phyloP scores from a whole-genome alignment of 768 basidiomycete species.

The Mycena epipterygia region DNA sequence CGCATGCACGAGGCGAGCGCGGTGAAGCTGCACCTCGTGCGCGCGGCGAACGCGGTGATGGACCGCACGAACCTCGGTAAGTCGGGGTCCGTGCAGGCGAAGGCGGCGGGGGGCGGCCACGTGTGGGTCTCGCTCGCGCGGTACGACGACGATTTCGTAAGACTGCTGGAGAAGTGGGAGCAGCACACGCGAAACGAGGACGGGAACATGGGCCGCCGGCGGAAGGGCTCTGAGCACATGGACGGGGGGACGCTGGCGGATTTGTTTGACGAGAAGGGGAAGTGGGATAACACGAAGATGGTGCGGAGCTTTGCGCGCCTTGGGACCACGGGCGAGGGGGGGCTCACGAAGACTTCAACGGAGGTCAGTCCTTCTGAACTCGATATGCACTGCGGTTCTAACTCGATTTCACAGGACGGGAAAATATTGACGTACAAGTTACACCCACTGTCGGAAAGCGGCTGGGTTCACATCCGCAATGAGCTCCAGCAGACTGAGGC shows the following conservation, averaged over 20 bases:
- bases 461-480: slow-evolving; percentile 57
- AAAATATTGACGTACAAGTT: slow-evolving; percentile 62
- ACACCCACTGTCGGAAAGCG: slow-evolving; percentile 58
- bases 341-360: slow-evolving; percentile 48
- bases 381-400: not conserved
- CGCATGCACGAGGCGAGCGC: slow-evolving; percentile 71
- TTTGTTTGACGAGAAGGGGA: slow-evolving; percentile 61
- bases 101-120: slow-evolving; percentile 51
- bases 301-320: slow-evolving; percentile 80
- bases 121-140: slow-evolving; percentile 85
- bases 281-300: slow-evolving; percentile 86
- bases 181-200: slow-evolving; percentile 59
- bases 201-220: slow-evolving; percentile 53
- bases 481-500: slow-evolving; percentile 45
- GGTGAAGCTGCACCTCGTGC: slow-evolving; percentile 65
- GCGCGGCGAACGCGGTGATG: slow-evolving; percentile 69
- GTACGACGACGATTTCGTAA: slow-evolving; percentile 81
- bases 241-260: slow-evolving; percentile 54
- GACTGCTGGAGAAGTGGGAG: slow-evolving; percentile 75
- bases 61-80: slow-evolving; percentile 58
- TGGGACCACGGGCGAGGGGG: slow-evolving; percentile 52
- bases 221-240: slow-evolving; percentile 49
- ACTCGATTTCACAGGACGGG: slow-evolving; percentile 47
- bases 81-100: slow-evolving; percentile 33
- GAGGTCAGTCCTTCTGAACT: slow-evolving; percentile 43